Evolutionary conservation across 768 basidiomycete species (phyloP), one percentile per base, ranked within the genome.

Genomic region (Pleurotus djamor): DNA sequence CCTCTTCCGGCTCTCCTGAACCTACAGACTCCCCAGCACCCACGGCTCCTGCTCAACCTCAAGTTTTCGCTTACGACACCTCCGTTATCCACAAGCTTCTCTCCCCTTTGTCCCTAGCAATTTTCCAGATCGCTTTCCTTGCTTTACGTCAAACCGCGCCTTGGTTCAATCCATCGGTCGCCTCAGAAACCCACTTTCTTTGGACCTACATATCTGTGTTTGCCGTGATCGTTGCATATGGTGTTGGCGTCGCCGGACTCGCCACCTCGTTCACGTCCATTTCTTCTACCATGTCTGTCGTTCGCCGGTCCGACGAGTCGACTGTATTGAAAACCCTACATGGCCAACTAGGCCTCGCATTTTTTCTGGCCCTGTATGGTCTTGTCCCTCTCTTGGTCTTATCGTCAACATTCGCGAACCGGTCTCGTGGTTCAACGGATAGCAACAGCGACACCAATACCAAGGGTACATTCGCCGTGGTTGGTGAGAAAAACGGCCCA

Each of bases 211-310:
- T 74, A 2, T 74, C 77, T 32, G 70, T 68, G 12, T 62, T 83
- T 52, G 74, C 76, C 12, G 54, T 87, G 37, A 61, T 57, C 28
- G 57, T 59, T 34, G 71, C 74, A 33, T 90, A 85, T 65, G 84
- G 75, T 12, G 64, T 84, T 28, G 91, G 91, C 33, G 64, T 92
- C 16, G 84, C 74, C 32, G 89, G 88, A 8, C 69, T 92, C 48
- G 81, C 75, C 14, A 75, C 81, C 2, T 79, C 89, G 5, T 90
- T 92, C 70, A 86, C 84, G 1, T 79, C 85, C 44, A 79, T 83
- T 56, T 74, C 73, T 9, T 65, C 71, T 21, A 63, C 71, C 43
- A 59, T 63, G 34, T 60, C 62, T 44, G 14, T 72, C 5, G 57
- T 68, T 45, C 77, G 72, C 62, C 74, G 77, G 48, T 67, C 73